A percentile compares a stretch with the other conserved stretches of the same genome.
These are phyloP conservation scores for Syncephalis fuscata DNA, from an alignment of 371 early-diverging fungal species.

Conservation along the genomic window DNA sequence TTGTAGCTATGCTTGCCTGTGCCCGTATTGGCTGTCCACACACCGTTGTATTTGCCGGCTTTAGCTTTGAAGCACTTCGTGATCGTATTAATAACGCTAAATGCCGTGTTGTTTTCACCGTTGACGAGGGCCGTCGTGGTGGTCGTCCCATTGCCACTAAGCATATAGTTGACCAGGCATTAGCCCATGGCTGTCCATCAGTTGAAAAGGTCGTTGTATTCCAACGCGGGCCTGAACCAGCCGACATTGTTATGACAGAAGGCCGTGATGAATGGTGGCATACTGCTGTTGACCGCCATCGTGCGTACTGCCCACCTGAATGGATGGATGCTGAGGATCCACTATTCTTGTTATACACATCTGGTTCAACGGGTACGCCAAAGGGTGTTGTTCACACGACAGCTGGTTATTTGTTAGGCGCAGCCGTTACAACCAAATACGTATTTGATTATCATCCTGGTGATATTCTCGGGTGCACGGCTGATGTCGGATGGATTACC, in stretches of 20 bases:
- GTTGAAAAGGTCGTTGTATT: conserved; percentile 76
- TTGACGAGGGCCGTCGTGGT: conserved; percentile 81
- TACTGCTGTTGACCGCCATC: conserved; percentile 54
- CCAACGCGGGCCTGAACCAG: conserved; percentile 64
- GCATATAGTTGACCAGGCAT: conserved; percentile 79
- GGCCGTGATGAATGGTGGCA: conserved; percentile 77
- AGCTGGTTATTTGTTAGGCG: conserved; percentile 90
- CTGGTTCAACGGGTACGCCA: conserved; percentile 89
- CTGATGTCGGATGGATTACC: conserved; percentile 71
- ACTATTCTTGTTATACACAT: conserved; percentile 93
- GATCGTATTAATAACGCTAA: conserved; percentile 68
- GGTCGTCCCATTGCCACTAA: conserved; percentile 79
- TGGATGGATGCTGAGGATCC: conserved; percentile 86
- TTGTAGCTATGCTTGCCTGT: conserved; percentile 84
- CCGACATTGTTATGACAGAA: conserved; percentile 45
- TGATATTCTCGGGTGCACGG: conserved; percentile 75
- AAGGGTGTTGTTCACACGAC: conserved; percentile 88
- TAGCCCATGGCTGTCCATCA: conserved; percentile 36
- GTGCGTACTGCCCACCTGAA: conserved; percentile 64
- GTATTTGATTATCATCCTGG: conserved; percentile 77
- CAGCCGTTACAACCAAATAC: conserved; percentile 69
- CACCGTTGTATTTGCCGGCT: conserved; percentile 88
- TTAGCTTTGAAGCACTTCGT: conserved; percentile 71
- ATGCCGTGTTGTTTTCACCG: conserved; percentile 60
- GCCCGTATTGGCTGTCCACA: conserved; percentile 83